Base-by-base conservation (phyloP, 2,329 filamentous ascomycete species). In the Scedosporium minutisporum region DNA sequence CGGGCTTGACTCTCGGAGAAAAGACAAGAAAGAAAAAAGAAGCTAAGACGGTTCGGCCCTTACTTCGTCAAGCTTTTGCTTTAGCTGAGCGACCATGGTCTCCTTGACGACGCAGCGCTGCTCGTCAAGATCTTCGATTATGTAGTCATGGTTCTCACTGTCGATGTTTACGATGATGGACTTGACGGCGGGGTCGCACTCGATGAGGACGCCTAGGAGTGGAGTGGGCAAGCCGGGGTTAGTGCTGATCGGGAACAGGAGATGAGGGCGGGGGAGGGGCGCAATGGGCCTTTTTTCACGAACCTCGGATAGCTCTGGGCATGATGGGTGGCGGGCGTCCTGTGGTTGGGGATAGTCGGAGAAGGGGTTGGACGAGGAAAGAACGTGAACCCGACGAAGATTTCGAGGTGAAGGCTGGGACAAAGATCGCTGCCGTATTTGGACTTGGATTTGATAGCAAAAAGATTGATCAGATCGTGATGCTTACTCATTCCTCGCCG, bases 131-230 rank as follows among this genome's bases (percentile, higher is more conserved):
- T 92, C 88, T 69, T 92, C 88, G 65, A 92, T 89, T 70, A 93
- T 89, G 72, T 86, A 90, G 66, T 87, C 85, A 73, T 92, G 86
- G 67, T 82, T 81, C 63, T 84, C 79, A 68, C 79, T 83, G 74
- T 93, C 87, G 67, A 93, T 89, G 69, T 87, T 89, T 68, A 90
- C 80, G 70, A 93, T 88, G 78, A 93, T 91, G 66, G 90, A 89
- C 75, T 92, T 93, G 81, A 93, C 92, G 55, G 88, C 90, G n/a
- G 90, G 87, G 72, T 93, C 90, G 75, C 88, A 91, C 74, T 91
- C 85, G 74, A 93, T 86, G 66, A 93, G 82, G 29, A 90, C 87
- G 65, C 89, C 89, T 84, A 60, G 21, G 33, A 18, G 63, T 44
- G 27, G 63, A 33, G 42, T 59, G 44, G 27, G 21, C 3, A 27